These are phyloP conservation scores for Diplodia mutila DNA, from an alignment of 2,329 filamentous ascomycete genomes.

Conservation along the genomic window DNA sequence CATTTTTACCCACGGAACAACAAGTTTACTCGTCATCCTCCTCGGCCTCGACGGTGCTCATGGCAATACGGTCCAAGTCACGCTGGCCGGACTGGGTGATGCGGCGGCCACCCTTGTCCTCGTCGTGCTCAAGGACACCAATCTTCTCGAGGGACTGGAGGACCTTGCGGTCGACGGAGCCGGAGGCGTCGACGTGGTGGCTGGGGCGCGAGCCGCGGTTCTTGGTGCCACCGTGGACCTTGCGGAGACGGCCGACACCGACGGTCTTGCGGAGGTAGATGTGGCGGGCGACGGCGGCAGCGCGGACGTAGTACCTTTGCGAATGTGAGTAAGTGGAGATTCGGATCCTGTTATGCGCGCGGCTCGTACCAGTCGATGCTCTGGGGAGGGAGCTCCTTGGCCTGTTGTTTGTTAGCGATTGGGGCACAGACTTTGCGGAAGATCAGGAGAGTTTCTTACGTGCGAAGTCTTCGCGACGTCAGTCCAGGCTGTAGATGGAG, in stretches of 20 bases:
- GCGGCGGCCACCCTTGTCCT: constrained; percentile 97
- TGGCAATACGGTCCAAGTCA: constrained; percentile 83
- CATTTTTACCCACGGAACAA: constrained; percentile 5
- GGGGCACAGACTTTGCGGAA: background rate
- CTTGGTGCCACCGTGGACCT: constrained; percentile 89
- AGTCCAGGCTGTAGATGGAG: constrained; percentile 80
- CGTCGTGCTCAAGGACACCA: constrained; percentile 93
- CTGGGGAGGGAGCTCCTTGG: constrained; percentile 97
- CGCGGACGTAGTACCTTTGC: constrained; percentile 73
- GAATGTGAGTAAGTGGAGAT: background rate
- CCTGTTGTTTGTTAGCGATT: constrained; percentile 50
- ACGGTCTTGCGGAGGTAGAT: constrained; percentile 99
- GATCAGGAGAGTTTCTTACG: constrained; percentile 24
- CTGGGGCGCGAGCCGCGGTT: constrained; percentile 92
- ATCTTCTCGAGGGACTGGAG: constrained; percentile 99
- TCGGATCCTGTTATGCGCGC: background rate
- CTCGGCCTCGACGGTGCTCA: constrained; percentile 56
- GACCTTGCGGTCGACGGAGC: constrained; percentile 95
- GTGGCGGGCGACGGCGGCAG: constrained; percentile 93
- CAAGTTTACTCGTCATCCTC: constrained; percentile 45
- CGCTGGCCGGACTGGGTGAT: constrained; percentile 98
- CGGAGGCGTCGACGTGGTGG: constrained; percentile 94
- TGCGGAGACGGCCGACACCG: constrained; percentile 95
- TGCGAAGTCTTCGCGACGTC: constrained; percentile 91
- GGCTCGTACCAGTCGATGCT: constrained; percentile 92